A percentile compares a stretch with the other conserved stretches of the same genome.
These are phyloP conservation scores for Amanita inopinata DNA, from an alignment of 768 basidiomycete genomes.

Conservation along the genomic window DNA sequence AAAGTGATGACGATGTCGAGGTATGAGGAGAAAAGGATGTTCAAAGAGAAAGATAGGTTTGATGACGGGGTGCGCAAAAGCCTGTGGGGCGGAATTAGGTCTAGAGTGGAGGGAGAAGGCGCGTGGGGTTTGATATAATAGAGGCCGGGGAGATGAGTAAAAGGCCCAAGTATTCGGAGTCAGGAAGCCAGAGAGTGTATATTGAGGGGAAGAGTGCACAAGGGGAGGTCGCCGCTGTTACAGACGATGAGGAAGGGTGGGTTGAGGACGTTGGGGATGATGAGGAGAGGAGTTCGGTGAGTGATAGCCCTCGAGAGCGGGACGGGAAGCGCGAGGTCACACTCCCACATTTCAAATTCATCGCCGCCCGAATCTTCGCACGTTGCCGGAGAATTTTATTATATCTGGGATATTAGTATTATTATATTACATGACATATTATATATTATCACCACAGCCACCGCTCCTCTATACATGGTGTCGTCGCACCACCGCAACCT, in stretches of 20 bases:
- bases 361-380: slow-evolving; percentile 24
- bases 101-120: slow-evolving; percentile 4
- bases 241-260: slow-evolving; percentile 14
- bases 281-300: slow-evolving; percentile 12
- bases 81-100: neutral
- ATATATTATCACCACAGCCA: slow-evolving; percentile 2
- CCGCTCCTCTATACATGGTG: slow-evolving; percentile 27
- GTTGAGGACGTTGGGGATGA: slow-evolving; percentile 13
- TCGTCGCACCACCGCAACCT: slow-evolving; percentile 74
- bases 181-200: neutral
- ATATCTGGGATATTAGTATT: slow-evolving; percentile 10
- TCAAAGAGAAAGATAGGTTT: neutral
- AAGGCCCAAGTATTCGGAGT: slow-evolving; percentile 8
- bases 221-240: slow-evolving; percentile 13
- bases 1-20: slow-evolving; percentile 7
- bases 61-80: slow-evolving; percentile 5
- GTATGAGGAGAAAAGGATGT: slow-evolving; percentile 9
- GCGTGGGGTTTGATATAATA: slow-evolving; percentile 7
- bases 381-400: slow-evolving; percentile 15
- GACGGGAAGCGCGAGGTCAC: slow-evolving; percentile 21
- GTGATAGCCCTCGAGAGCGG: slow-evolving; percentile 13
- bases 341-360: slow-evolving; percentile 20
- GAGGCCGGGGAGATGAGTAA: slow-evolving; percentile 9
- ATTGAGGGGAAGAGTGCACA: slow-evolving; percentile 1
- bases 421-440: slow-evolving; percentile 12